phyloP scores from a whole-genome alignment of 306 rosid species.

The Malus fusca region DNA sequence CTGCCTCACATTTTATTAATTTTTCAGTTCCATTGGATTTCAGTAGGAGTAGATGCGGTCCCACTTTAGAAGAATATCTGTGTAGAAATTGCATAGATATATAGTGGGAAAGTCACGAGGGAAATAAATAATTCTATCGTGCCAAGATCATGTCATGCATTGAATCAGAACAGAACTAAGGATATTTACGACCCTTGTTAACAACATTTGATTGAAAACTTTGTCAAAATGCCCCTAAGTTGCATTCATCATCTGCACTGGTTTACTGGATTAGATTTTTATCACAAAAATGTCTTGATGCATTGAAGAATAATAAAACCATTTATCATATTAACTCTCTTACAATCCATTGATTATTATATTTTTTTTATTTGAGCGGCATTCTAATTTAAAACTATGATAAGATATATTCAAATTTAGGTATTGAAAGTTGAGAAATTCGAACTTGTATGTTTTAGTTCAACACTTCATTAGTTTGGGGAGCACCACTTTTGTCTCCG shows the following conservation, averaged over 20 bases:
- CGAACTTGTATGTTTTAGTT: no score
- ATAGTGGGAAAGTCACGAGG: neutral
- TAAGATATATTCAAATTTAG: no score
- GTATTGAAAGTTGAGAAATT: no score
- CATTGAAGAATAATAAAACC: no score
- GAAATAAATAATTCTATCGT: neutral
- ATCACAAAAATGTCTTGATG: no score
- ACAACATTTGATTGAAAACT: neutral
- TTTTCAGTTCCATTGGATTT: conserved; percentile 1
- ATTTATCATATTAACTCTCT: no score
- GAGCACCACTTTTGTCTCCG: neutral
- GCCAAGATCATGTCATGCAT: neutral
- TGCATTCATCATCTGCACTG: no score
- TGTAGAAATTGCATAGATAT: neutral
- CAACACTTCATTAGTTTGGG: neutral
- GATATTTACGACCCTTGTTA: neutral
- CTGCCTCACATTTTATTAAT: neutral
- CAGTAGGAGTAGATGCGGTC: neutral
- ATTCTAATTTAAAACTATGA: no score
- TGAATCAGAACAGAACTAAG: neutral
- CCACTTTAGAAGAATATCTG: neutral
- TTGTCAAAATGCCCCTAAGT: no score
- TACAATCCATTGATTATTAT: no score
- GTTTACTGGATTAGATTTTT: no score
- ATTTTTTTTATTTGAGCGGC: no score